Evolutionary conservation across 2,329 filamentous ascomycete genomes (phyloP), one percentile per base, ranked within the genome.

Genomic region (Ilyonectria sp.): DNA sequence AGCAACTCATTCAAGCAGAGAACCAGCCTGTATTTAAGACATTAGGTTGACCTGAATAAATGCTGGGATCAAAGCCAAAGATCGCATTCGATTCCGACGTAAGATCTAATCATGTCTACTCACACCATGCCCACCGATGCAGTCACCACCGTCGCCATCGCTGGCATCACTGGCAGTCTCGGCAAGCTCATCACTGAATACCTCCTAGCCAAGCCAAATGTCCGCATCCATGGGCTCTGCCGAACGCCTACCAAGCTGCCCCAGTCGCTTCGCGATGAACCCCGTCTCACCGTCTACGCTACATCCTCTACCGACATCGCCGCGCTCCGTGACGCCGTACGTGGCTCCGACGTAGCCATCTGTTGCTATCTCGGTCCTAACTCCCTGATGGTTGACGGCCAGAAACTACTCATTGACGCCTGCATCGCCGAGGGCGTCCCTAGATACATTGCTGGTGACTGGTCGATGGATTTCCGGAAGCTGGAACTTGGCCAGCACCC

Each of bases 11-110:
- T 40, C 31, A 37, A 40, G 50, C 26, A 53, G 50, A 53, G 29
- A 53, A 53, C 50, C 29, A 53, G 50, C 29, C n/a, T 33, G 50
- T 54, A 54, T 54, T 54, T 35, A 52, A 52, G 26, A 52, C 49
- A 33, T 19, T 19, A 53, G 37, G 50, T 35, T 53, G 17, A 53
- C 50, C 50, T 53, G 50, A 54, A 54, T 26, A 37, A 40, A 10
- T 54, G 50, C 31, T 23, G n/a, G 19, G 10, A 40, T 54, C 31
- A 54, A 54, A 54, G 50, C 50, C 31, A 21, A 55, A 43, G 19
- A 43, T 55, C 21, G 19, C 13, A 40, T 43, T 40, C 33, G 33
- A 37, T 54, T 54, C 49, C 11, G 6, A 52, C 23, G 47, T 33
- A 52, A 52, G 35, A 52, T 33, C 29, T 35, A 33, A 33, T 35